phyloP scores from a whole-genome alignment of 345 rosid species.

The Rhizophora apiculata region DNA sequence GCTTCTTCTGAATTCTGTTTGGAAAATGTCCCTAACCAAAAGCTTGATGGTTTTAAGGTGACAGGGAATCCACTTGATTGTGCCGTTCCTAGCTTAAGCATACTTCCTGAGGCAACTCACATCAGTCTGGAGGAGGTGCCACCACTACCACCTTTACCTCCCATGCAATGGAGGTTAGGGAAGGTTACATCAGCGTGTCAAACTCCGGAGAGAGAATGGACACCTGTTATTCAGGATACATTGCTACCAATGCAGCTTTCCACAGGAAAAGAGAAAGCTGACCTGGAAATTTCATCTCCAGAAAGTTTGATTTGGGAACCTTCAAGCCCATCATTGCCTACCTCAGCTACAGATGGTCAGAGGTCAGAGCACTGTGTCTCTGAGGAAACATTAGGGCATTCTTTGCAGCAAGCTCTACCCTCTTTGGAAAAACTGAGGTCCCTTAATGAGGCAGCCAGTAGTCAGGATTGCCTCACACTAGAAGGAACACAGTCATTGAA shows the following conservation, averaged over 20 bases:
- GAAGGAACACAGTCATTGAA: slow-evolving; percentile 28
- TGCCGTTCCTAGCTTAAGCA: slow-evolving; percentile 36
- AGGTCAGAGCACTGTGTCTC: slow-evolving; percentile 8
- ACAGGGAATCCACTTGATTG: slow-evolving; percentile 35
- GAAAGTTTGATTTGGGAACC: slow-evolving; percentile 23
- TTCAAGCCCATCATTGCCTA: slow-evolving; percentile 24
- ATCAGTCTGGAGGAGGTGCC: slow-evolving; percentile 57
- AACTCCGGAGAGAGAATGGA: slow-evolving; percentile 35
- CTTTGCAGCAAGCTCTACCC: slow-evolving; percentile 23
- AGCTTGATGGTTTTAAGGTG: slow-evolving; percentile 23
- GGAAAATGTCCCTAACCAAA: slow-evolving; percentile 27
- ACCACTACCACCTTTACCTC: slow-evolving; percentile 87
- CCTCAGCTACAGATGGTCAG: slow-evolving; percentile 18
- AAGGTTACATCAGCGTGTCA: slow-evolving; percentile 44
- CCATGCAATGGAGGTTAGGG: slow-evolving; percentile 82
- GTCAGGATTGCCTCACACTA: slow-evolving; percentile 13
- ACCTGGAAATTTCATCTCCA: slow-evolving; percentile 27
- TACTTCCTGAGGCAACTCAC: slow-evolving; percentile 36
- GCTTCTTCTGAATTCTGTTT: slow-evolving; percentile 9
- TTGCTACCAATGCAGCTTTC: slow-evolving; percentile 27
- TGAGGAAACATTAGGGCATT: slow-evolving; percentile 27
- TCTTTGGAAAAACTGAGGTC: slow-evolving; percentile 24
- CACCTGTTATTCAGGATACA: slow-evolving; percentile 27
- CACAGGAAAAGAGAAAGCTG: slow-evolving; percentile 33
- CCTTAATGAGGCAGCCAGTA: slow-evolving; percentile 24